phyloP scores from a whole-genome alignment of 2,329 filamentous ascomycete species.

The Claviceps sp. region DNA sequence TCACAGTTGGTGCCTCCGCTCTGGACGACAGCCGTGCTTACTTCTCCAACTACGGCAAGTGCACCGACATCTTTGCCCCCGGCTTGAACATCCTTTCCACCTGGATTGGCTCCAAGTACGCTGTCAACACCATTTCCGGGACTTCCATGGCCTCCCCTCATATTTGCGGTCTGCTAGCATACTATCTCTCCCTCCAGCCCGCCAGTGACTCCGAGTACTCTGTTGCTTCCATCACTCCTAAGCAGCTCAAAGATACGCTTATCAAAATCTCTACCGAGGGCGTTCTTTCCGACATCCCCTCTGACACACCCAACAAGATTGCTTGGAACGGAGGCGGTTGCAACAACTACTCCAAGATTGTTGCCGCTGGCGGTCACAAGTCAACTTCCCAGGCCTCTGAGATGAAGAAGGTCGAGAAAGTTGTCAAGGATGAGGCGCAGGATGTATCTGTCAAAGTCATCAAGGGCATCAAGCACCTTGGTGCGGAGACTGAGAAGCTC shows the following conservation, averaged over 20 bases:
- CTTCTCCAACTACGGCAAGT: conserved; percentile 99
- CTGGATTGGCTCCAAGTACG: conserved; percentile 94
- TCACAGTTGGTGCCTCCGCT: conserved; percentile 92
- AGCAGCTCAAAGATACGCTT: conserved; percentile 83
- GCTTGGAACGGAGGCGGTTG: conserved; percentile 98
- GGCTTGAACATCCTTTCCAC: conserved; percentile 95
- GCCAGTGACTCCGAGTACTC: conserved; percentile 81
- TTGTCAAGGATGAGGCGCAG: conserved; percentile 48
- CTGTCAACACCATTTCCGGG: conserved; percentile 97
- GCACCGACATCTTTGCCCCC: conserved; percentile 97
- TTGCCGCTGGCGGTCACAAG: conserved; percentile 60
- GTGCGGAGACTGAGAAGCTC: conserved; percentile 46
- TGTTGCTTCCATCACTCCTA: conserved; percentile 77
- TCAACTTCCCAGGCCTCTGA: conserved; percentile 29
- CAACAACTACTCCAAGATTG: conserved; percentile 78
- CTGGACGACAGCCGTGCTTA: conserved; percentile 93
- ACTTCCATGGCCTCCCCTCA: conserved; percentile 99
- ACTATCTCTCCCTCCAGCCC: conserved; percentile 94
- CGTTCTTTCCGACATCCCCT: conserved; percentile 69
- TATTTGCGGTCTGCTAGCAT: conserved; percentile 89
- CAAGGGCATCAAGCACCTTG: conserved; percentile 38
- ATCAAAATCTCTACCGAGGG: conserved; percentile 70
- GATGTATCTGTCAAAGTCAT: conserved; percentile 41
- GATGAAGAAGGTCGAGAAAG: conserved; percentile 47
- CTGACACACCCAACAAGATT: conserved; percentile 82